Base-by-base conservation (phyloP, 192 early-diverging fungal genomes). In the Umbelopsis isabellina region DNA sequence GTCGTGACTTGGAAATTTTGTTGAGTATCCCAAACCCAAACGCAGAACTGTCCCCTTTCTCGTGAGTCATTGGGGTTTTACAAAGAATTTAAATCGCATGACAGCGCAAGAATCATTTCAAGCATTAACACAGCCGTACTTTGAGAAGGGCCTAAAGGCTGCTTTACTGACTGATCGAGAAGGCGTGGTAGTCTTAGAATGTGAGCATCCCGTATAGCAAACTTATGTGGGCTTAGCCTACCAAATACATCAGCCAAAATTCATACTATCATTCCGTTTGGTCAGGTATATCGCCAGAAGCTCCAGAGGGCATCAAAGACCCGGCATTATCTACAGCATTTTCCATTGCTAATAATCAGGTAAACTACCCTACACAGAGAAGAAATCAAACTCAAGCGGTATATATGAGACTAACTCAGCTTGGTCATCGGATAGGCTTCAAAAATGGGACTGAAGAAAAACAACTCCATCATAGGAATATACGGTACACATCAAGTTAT, bases 311-410 rank as follows among this genome's bases (percentile, higher is more conserved):
- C 11, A 71, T 84, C 45, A 72, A 79, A 64, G 85, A 89, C 30
- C 84, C 85, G 6, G 67, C 80, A 23, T 72, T 90, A 67, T 80
- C 86, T 47, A 85, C 86, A 25, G 88, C 84, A 9, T 90, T 88
- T 75, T 75, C 86, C 15, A 71, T 87, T 21, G 82, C 86, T 21
- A 88, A 83, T 67, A 84, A 88, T 35, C 88, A 90, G 80, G 88
- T 83, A 83, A 67, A 47, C 44, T 48, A 25, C 16, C n/a, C 21
- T 3, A 3, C 27, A 35, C 20, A 33, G 6, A 30, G 15, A 13
- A 64, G n/a, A 25, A 45, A 45, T 46, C 11, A 41, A 55, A 48
- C 12, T 20, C 15, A 22, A 1, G 13, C 1, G 11, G 25, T 2
- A 35, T 22, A 37, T 15, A 8, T 18, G 18, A 35, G 3, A 2